Percentiles rank a stretch among this genome's conserved stretches.
phyloP scores from a whole-genome alignment of 78 protist species.

The Chrysochromulina tobinii region DNA sequence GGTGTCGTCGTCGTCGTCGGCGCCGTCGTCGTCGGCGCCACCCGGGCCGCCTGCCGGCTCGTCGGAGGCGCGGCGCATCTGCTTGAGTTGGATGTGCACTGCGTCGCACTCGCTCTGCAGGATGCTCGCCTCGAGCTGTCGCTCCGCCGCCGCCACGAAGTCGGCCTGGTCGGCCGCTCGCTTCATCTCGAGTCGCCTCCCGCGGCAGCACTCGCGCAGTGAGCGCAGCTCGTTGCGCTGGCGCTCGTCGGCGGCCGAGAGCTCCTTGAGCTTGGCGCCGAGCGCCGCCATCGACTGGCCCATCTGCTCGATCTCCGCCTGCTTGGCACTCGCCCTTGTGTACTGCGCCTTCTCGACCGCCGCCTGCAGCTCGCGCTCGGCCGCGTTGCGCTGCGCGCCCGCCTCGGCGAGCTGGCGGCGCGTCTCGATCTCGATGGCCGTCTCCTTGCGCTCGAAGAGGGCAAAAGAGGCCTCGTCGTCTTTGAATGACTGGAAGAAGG shows the following conservation, averaged over 20 bases:
- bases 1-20: neutral
- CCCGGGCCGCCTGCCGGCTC: neutral
- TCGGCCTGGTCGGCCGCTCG: neutral
- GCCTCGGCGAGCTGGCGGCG: neutral
- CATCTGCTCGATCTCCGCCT: no score
- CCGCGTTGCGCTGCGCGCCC: neutral
- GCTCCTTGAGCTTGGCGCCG: no score
- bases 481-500: neutral
- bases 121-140: neutral
- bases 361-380: neutral
- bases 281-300: no score
- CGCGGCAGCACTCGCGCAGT: neutral
- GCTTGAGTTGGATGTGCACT: neutral
- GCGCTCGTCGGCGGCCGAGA: no score
- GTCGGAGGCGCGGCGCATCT: neutral
- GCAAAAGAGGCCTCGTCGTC: neutral
- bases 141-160: neutral
- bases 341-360: neutral
- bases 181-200: neutral
- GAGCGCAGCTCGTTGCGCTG: neutral
- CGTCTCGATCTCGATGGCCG: neutral
- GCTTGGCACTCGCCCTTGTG: no score
- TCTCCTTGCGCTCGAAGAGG: slow-evolving; percentile 10
- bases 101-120: neutral
- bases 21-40: neutral